phyloP scores from a whole-genome alignment of 1,284 basidiomycete species.

The Cryptococcus deneoformans region DNA sequence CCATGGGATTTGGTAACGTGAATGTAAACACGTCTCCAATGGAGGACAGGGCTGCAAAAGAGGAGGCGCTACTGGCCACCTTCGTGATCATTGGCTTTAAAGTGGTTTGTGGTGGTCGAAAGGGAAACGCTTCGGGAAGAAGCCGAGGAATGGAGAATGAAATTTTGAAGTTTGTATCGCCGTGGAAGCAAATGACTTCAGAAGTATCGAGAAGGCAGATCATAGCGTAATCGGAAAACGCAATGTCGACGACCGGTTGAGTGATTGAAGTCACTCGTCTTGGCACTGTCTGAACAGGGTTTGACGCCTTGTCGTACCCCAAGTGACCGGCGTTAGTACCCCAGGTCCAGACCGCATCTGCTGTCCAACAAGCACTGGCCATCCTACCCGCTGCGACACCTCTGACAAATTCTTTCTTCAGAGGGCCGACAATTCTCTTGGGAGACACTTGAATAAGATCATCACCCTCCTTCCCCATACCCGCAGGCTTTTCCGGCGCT shows the following conservation, averaged over 20 bases:
- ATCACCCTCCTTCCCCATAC: conserved; percentile 27
- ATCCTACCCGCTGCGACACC: conserved; percentile 87
- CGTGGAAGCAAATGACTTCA: conserved; percentile 81
- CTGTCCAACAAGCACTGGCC: conserved; percentile 87
- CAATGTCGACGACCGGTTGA: conserved; percentile 65
- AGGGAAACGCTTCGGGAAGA: conserved; percentile 69
- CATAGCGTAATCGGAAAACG: conserved; percentile 76
- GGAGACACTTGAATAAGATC: conserved; percentile 71
- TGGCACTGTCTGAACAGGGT: conserved; percentile 75
- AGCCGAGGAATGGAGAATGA: conserved; percentile 69
- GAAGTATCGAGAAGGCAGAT: conserved; percentile 68
- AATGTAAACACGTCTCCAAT: conserved; percentile 94
- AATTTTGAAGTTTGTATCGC: conserved; percentile 71
- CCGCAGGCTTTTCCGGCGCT: conserved; percentile 35
- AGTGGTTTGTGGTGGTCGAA: conserved; percentile 71
- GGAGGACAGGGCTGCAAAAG: conserved; percentile 79
- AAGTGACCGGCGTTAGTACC: conserved; percentile 93
- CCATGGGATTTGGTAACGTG: conserved; percentile 54
- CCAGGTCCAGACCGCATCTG: conserved; percentile 85
- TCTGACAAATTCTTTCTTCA: conserved; percentile 75
- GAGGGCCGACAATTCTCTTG: conserved; percentile 67
- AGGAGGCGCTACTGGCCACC: conserved; percentile 74
- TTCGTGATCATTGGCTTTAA: conserved; percentile 72
- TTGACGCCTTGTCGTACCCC: conserved; percentile 73
- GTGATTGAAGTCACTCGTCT: conserved; percentile 77